phyloP scores from a whole-genome alignment of 768 basidiomycete species.

The Leccinum pellstonianum region DNA sequence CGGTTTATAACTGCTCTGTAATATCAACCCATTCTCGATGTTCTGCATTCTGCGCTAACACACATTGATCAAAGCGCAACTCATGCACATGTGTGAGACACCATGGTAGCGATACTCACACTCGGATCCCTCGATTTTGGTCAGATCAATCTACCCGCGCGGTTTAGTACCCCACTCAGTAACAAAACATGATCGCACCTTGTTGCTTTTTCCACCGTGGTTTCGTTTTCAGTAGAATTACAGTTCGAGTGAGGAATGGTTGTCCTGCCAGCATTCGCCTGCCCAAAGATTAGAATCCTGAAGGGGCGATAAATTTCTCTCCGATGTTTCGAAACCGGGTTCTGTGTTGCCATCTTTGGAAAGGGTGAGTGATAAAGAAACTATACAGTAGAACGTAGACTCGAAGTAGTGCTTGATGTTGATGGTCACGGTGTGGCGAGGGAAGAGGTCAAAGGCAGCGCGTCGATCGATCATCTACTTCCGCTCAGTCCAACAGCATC shows the following conservation, averaged over 20 bases:
- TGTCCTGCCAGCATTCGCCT: neutral
- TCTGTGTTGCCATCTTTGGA: neutral
- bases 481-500: neutral
- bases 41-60: neutral
- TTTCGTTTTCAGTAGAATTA: neutral
- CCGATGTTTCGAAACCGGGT: neutral
- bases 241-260: neutral
- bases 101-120: neutral
- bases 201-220: neutral
- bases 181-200: neutral
- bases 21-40: neutral
- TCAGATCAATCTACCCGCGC: neutral
- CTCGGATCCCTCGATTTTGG: neutral
- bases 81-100: neutral
- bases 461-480: too few species aligned
- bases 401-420: neutral
- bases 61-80: neutral
- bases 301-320: too few species aligned
- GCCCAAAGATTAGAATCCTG: neutral
- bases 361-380: neutral
- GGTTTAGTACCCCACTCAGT: neutral
- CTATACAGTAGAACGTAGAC: neutral
- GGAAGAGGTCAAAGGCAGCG: neutral
- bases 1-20: neutral
- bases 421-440: neutral